Conservation (phyloP, 2,329 filamentous ascomycete species). For the Diplocarpon mali region DNA sequence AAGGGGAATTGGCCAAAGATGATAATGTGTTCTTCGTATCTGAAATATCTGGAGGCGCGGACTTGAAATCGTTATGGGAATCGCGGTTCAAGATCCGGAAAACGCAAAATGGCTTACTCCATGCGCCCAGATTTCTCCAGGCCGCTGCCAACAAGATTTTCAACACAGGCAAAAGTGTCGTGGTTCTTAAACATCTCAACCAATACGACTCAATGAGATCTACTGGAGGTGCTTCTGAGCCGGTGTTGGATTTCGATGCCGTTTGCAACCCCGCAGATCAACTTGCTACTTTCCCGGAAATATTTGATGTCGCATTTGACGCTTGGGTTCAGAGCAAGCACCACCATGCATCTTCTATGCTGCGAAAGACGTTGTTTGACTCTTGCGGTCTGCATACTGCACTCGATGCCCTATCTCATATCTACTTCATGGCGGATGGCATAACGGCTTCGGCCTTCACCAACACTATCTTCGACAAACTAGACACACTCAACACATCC, state of each 20-base stretch:
- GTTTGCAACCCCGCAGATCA: constrained; percentile 38
- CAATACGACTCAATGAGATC: constrained; percentile 32
- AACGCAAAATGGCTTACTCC: constrained; percentile 46
- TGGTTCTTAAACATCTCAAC: constrained; percentile 67
- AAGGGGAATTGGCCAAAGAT: constrained; percentile 53
- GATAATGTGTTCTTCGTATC: constrained; percentile 70
- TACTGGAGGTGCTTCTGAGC: constrained; percentile 30
- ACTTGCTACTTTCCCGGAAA: constrained; percentile 60
- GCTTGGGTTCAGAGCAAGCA: constrained; percentile 70
- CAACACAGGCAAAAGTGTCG: constrained; percentile 76
- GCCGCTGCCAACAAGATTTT: constrained; percentile 64
- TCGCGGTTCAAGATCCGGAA: constrained; percentile 58
- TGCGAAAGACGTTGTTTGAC: constrained; percentile 57
- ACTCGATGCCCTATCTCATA: constrained; percentile 53
- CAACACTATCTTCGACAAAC: constrained; percentile 59
- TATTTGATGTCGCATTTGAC: constrained; percentile 61
- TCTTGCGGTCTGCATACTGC: constrained; percentile 55
- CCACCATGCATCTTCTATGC: constrained; percentile 51
- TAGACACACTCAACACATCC: constrained; percentile 46
- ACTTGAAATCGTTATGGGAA: constrained; percentile 62
- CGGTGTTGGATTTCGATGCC: constrained; percentile 42
- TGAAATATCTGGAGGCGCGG: constrained; percentile 42
- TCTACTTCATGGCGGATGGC: constrained; percentile 73
- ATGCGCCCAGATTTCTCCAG: constrained; percentile 65
- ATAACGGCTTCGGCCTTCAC: constrained; percentile 55